phyloP scores from a whole-genome alignment of 2,329 filamentous ascomycete species.

The Metarhizium humberi region DNA sequence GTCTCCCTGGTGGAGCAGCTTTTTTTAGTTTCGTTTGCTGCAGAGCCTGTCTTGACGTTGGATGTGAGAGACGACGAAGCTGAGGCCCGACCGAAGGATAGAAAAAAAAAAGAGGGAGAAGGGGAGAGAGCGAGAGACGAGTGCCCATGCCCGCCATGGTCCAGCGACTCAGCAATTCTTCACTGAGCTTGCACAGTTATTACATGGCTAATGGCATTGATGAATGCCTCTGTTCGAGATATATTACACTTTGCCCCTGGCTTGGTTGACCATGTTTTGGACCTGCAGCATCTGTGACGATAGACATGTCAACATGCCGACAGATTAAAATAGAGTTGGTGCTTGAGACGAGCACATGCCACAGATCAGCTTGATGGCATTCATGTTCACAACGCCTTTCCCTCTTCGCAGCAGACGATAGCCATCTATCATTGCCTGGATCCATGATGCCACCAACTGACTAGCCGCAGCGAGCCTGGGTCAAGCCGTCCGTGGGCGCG shows the following conservation, averaged over 20 bases:
- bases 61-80: not conserved
- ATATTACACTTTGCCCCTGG: not conserved
- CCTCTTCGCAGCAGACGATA: too few relatives aligned
- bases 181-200: not conserved
- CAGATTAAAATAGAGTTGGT: too few relatives aligned
- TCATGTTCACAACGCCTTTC: too few relatives aligned
- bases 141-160: not conserved
- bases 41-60: not conserved
- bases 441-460: too few relatives aligned
- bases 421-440: too few relatives aligned
- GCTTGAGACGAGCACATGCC: too few relatives aligned
- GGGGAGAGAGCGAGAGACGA: not conserved
- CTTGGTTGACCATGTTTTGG: not conserved
- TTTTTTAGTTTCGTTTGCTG: not conserved
- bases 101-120: not conserved
- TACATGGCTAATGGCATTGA: not conserved
- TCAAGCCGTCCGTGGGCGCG: too few relatives aligned
- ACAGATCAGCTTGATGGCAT: too few relatives aligned
- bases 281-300: not conserved
- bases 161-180: not conserved
- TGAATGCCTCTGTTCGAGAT: not conserved
- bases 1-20: not conserved
- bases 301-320: not conserved
- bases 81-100: not conserved
- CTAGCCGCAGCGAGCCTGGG: too few relatives aligned